phyloP scores from a whole-genome alignment of 2,329 filamentous ascomycete genomes.

The Penicillium sp. region DNA sequence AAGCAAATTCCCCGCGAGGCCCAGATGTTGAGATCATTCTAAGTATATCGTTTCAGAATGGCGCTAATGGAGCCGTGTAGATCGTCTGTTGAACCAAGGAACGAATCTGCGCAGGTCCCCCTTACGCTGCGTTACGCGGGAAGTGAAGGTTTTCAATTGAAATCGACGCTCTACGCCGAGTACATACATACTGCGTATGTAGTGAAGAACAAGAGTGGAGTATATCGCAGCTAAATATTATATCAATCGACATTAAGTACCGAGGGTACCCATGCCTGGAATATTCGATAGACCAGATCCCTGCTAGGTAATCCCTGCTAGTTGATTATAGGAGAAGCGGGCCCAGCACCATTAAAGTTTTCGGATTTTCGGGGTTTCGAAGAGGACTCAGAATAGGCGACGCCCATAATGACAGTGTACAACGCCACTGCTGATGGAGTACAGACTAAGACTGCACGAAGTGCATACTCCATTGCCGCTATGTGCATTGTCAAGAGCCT shows the following conservation, averaged over 20 bases:
- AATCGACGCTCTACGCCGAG: neutral
- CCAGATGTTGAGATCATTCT: neutral
- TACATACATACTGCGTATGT: too few relatives aligned
- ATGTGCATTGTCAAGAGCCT: neutral
- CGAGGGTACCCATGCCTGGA: neutral
- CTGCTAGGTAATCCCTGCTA: neutral
- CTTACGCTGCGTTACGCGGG: neutral
- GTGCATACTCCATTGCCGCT: neutral
- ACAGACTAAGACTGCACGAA: neutral
- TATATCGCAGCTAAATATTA: neutral
- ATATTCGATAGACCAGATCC: neutral
- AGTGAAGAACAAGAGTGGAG: neutral
- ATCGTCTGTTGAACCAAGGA: neutral
- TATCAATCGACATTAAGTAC: neutral
- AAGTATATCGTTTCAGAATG: neutral
- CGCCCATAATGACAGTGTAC: neutral
- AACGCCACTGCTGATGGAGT: neutral
- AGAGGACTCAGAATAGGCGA: neutral
- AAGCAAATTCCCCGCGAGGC: neutral
- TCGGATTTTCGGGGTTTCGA: neutral
- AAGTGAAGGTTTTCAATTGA: neutral
- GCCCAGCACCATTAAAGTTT: neutral
- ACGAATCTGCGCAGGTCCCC: neutral
- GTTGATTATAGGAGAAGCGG: neutral
- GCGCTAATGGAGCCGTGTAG: neutral